Conservation (phyloP, 2,329 filamentous ascomycete genomes). For the Aspergillus sergii region DNA sequence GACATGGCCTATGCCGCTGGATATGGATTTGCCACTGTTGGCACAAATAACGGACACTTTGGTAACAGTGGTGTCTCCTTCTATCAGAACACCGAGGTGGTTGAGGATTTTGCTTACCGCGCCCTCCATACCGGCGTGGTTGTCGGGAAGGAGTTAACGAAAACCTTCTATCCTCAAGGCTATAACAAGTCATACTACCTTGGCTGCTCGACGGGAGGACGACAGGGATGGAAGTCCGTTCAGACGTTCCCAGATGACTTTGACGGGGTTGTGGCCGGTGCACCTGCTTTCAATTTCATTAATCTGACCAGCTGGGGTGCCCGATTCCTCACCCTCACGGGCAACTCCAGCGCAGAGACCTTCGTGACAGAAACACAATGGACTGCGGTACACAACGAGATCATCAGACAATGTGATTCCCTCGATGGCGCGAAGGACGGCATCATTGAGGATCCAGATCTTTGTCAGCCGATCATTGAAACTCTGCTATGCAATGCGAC, state of each 20-base stretch:
- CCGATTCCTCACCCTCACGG: neutral
- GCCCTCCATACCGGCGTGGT: neutral
- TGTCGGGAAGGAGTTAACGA: neutral
- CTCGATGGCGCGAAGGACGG: neutral
- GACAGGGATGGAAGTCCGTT: neutral
- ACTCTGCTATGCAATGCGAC: neutral
- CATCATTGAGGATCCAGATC: neutral
- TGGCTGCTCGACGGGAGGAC: neutral
- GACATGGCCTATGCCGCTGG: neutral
- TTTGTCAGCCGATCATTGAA: neutral
- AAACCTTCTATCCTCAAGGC: neutral
- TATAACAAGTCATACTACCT: neutral
- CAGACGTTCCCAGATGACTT: neutral
- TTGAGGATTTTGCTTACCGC: neutral
- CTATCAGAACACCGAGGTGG: neutral
- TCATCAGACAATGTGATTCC: neutral
- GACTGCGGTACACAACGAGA: neutral
- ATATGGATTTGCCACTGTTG: neutral
- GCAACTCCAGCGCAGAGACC: neutral
- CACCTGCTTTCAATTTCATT: neutral
- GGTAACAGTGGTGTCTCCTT: neutral
- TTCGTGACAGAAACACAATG: neutral
- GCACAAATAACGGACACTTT: neutral
- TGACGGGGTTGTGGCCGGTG: neutral
- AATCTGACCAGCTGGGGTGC: neutral